Percentiles rank a stretch among this genome's conserved stretches.
These are phyloP conservation scores for Eutrema yunnanense DNA, from an alignment of 345 rosid species.

Conservation along the genomic window DNA sequence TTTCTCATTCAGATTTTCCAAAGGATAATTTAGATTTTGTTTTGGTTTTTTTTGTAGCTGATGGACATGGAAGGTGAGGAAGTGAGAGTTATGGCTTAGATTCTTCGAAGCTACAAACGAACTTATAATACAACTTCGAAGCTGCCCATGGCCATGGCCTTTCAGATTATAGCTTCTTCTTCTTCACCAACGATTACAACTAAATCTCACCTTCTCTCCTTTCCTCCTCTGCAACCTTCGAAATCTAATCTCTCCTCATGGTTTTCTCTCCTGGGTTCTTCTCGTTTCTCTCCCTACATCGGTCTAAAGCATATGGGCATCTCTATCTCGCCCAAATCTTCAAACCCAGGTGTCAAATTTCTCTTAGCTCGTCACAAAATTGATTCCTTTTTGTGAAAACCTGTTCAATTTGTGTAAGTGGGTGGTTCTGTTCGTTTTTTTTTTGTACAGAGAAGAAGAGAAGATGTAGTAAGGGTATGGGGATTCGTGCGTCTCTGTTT, in stretches of 20 bases:
- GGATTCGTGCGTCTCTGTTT: conserved; percentile 71
- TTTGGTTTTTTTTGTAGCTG: conserved; percentile 1
- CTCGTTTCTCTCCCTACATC: conserved; percentile 50
- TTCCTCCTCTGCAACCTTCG: conserved; percentile 25
- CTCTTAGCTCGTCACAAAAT: not conserved
- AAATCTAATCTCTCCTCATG: conserved; percentile 29
- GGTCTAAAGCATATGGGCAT: conserved; percentile 71
- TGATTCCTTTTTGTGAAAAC: not conserved
- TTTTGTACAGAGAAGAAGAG: conserved; percentile 49
- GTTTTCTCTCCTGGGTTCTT: conserved; percentile 37
- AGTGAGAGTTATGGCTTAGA: conserved; percentile 19
- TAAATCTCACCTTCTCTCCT: conserved; percentile 14
- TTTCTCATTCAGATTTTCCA: conserved; percentile 12
- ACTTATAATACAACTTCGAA: conserved; percentile 6
- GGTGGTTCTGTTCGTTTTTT: not conserved
- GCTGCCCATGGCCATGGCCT: conserved; percentile 42
- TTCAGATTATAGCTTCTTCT: conserved; percentile 32
- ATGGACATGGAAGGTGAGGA: conserved; percentile 8
- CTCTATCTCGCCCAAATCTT: conserved; percentile 42
- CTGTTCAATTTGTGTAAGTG: not conserved
- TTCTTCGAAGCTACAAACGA: conserved; percentile 4
- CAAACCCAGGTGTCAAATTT: conserved; percentile 40
- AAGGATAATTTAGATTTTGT: conserved; percentile 21
- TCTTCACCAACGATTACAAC: conserved; percentile 30
- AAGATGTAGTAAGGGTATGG: conserved; percentile 38